A percentile compares a stretch with the other conserved stretches of the same genome.
Conservation (phyloP, 768 basidiomycete genomes). For the Chalciporus pseudorubinellus region DNA sequence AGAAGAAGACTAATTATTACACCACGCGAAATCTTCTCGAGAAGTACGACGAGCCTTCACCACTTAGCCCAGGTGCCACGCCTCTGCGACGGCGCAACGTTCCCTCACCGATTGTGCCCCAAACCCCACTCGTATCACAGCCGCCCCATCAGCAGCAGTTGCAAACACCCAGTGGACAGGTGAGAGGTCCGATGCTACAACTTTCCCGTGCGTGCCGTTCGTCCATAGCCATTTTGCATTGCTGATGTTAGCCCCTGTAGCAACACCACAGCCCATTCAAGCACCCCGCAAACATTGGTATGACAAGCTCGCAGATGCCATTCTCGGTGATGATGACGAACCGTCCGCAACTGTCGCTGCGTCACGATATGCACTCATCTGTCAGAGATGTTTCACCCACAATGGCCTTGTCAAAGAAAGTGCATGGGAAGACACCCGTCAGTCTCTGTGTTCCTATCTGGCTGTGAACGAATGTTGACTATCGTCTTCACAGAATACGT, state of each 20-base stretch:
- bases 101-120: conserved; percentile 28
- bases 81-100: conserved; percentile 44
- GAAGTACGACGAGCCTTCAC: conserved; percentile 70
- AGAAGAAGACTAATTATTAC: conserved; percentile 97
- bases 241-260: conserved; percentile 26
- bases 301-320: conserved; percentile 83
- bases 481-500: conserved; percentile 59
- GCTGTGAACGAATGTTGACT: background rate
- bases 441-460: conserved; percentile 33
- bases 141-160: conserved; percentile 18
- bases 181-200: conserved; percentile 31
- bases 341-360: conserved; percentile 37
- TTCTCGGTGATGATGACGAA: conserved; percentile 76
- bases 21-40: conserved; percentile 87
- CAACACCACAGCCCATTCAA: conserved; percentile 38
- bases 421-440: conserved; percentile 80
- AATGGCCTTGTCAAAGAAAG: conserved; percentile 86
- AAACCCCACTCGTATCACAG: conserved; percentile 34
- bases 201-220: conserved; percentile 37
- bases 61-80: conserved; percentile 30
- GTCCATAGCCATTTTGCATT: background rate
- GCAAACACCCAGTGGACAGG: conserved; percentile 23
- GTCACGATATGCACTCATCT: conserved; percentile 79
- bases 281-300: conserved; percentile 76
- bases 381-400: conserved; percentile 82